Evolutionary conservation across 2,329 filamentous ascomycete genomes (phyloP), one percentile per base, ranked within the genome.

Genomic region (Arthrobotrys sinensis): DNA sequence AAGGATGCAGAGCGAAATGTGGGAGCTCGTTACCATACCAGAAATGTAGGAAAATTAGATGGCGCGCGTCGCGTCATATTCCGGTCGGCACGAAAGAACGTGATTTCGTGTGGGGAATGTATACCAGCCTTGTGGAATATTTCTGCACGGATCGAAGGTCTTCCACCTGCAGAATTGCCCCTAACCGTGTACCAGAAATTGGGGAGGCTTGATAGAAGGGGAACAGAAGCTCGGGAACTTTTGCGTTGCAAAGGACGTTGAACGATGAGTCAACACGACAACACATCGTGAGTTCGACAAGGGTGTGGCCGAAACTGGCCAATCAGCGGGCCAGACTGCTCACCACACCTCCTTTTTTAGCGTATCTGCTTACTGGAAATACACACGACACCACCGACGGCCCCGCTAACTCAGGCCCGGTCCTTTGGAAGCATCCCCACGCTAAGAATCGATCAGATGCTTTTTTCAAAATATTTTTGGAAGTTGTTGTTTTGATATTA

Each of bases 21-120:
- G 34, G 32, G 52, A 62, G 66, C 66, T 60, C 53, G 8, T 43
- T 38, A 38, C 52, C 36, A 60, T 60, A 11, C 55, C 21, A 32
- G 21, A 38, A 57, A 45, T 36, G 16, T 11, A 46, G 50, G 45
- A n/a, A 78, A 78, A 72, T 66, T 46, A 40, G 67, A 72, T 72
- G 75, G 75, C 73, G 73, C 66, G 73, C 75, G 75, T 34, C 67
- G 75, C 63, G 75, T 78, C 67, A 68, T 60, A 45, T 53, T 43
- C 21, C 28, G 5, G 21, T 45, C 24, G 38, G 62, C 75, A 64
- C 75, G 75, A 53, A 67, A 60, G 67, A 78, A 78, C 75, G 75
- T 78, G 75, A 78, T 64, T 32, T 66, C 57, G 66, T 62, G 71
- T 21, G 16, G 34, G 36, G 55, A 38, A 48, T 69, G 12, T 57